Conservation (phyloP, 2,329 filamentous ascomycete genomes). For the Penicillium sp. region DNA sequence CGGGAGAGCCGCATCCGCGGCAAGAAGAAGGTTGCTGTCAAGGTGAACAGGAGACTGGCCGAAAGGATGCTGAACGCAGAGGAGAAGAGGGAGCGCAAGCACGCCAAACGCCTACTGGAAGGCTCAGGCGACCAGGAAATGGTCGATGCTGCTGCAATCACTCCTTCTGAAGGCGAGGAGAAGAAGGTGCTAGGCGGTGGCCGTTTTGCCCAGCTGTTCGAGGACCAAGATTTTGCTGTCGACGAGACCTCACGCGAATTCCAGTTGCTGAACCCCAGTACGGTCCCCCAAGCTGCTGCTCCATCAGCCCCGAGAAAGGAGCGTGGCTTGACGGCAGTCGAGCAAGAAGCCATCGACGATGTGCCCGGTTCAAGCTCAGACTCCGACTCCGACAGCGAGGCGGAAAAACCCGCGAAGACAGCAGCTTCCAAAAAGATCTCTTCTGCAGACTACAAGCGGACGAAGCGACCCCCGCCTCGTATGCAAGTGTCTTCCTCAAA, state of each 20-base stretch:
- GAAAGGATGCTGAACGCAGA: slow-evolving; percentile 60
- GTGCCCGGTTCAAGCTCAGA: slow-evolving; percentile 44
- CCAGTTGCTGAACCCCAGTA: slow-evolving; percentile 83
- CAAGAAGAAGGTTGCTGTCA: slow-evolving; percentile 83
- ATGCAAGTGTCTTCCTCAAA: slow-evolving; percentile 59
- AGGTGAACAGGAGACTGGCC: slow-evolving; percentile 76
- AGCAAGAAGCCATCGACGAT: slow-evolving; percentile 59
- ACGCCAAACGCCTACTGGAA: slow-evolving; percentile 49
- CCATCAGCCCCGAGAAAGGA: slow-evolving; percentile 31
- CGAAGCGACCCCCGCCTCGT: slow-evolving; percentile 49
- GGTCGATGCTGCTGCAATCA: slow-evolving; percentile 27
- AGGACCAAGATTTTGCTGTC: slow-evolving; percentile 88
- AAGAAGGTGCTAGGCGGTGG: slow-evolving; percentile 74
- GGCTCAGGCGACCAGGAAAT: slow-evolving; percentile 56
- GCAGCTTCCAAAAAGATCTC: slow-evolving; percentile 50
- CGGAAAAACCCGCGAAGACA: slow-evolving; percentile 26
- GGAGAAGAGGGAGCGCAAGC: slow-evolving; percentile 53
- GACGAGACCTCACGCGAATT: slow-evolving; percentile 90
- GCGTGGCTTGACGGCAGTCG: slow-evolving; percentile 60
- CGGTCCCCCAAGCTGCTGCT: slow-evolving; percentile 43
- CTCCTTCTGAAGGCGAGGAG: slow-evolving; percentile 33
- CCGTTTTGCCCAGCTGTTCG: slow-evolving; percentile 85
- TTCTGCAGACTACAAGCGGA: slow-evolving; percentile 54
- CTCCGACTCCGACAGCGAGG: slow-evolving; percentile 34
- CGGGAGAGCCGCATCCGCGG: slow-evolving; percentile 91